A percentile compares a stretch with the other conserved stretches of the same genome.
Evolutionary conservation across 228 moss, liverwort and hornwort genomes (phyloP).

Genomic region (Sphagnum fallax): DNA sequence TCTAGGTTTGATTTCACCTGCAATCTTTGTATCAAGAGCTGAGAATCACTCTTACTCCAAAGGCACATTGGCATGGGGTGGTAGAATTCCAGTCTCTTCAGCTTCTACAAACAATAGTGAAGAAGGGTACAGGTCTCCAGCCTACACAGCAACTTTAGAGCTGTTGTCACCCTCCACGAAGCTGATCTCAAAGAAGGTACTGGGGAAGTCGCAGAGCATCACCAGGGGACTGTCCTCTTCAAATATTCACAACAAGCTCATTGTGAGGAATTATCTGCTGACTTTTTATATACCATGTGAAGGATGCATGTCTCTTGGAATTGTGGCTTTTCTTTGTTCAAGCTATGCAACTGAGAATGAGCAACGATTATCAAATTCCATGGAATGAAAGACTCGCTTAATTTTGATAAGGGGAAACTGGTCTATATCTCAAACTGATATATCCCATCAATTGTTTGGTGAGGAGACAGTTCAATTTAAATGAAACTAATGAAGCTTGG

Average conservation of each 20-base stretch:
- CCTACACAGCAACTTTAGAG: constrained; percentile 30
- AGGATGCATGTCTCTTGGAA: no score
- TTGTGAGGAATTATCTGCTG: constrained; percentile 9
- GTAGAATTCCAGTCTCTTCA: constrained; percentile 5
- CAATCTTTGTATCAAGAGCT: constrained; percentile 25
- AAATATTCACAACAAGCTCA: constrained; percentile 20
- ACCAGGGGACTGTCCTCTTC: constrained; percentile 25
- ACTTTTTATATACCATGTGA: no score
- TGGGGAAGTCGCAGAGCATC: constrained; percentile 13
- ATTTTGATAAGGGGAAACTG: no score
- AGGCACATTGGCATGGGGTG: constrained; percentile 10
- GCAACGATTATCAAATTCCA: no score
- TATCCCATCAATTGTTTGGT: no score
- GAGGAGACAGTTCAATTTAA: no score
- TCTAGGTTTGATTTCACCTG: constrained; percentile 8
- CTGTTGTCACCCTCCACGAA: constrained; percentile 30
- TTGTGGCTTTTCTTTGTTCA: no score
- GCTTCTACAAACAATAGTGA: constrained; percentile 2
- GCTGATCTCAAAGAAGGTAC: constrained; percentile 15
- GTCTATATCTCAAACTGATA: no score
- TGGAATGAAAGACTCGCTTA: no score
- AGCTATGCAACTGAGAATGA: background rate
- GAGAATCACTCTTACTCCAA: constrained; percentile 11
- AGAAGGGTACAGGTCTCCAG: constrained; percentile 24
- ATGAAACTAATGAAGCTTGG: no score